Evolutionary conservation across 306 rosid species (phyloP).

Genomic region (Sphenostylis stenocarpa): DNA sequence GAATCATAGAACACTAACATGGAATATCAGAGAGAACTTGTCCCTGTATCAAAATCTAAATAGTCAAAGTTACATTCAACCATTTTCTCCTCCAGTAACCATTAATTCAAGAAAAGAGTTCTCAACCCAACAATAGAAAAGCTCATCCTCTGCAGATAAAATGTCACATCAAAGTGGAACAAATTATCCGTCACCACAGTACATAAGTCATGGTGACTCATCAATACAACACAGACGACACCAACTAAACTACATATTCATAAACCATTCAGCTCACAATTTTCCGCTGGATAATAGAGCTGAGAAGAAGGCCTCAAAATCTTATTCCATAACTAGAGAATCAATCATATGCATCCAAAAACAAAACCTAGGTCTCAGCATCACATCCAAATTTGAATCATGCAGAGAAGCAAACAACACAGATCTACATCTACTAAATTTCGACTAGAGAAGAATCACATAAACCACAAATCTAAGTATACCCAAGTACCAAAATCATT

Average conservation of each 20-base stretch:
- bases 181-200: neutral
- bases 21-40: neutral
- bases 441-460: constrained; percentile 24
- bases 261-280: neutral
- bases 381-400: neutral
- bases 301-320: neutral
- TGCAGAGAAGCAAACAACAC: neutral
- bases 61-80: neutral
- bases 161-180: neutral
- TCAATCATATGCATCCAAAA: neutral
- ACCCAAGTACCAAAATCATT: constrained; percentile 5
- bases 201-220: neutral
- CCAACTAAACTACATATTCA: neutral
- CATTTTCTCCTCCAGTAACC: neutral
- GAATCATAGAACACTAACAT: neutral
- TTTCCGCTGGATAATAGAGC: neutral
- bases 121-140: neutral
- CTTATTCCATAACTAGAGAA: neutral
- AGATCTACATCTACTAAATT: constrained; percentile 42
- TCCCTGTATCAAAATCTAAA: neutral
- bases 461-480: constrained; percentile 18
- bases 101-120: constrained; percentile 8
- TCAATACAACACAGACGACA: neutral
- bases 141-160: neutral
- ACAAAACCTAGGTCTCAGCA: constrained; percentile 8